Percentiles rank a stretch among this genome's conserved stretches.
Conservation (phyloP, 2,329 filamentous ascomycete species). For the Ascochyta koolunga region DNA sequence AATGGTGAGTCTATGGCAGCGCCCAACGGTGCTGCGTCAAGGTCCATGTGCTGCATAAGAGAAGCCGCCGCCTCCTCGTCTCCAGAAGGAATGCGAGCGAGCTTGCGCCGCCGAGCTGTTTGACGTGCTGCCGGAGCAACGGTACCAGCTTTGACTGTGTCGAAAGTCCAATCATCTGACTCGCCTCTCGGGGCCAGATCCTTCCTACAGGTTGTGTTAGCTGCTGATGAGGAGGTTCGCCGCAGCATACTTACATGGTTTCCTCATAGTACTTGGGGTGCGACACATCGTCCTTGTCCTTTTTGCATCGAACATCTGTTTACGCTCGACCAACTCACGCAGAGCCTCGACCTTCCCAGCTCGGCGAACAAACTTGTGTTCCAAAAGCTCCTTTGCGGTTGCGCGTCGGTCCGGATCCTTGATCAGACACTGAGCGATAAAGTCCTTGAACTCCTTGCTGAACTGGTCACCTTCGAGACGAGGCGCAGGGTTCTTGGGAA, state of each 20-base stretch:
- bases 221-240: background rate
- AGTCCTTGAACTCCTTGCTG: conserved; percentile 92
- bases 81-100: conserved; percentile 53
- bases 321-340: conserved; percentile 83
- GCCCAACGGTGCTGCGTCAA: conserved; percentile 52
- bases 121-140: conserved; percentile 56
- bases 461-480: conserved; percentile 80
- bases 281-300: conserved; percentile 59
- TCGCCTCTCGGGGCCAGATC: conserved; percentile 52
- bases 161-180: conserved; percentile 88
- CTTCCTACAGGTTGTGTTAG: conserved; percentile 21
- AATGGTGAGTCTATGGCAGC: conserved; percentile 45
- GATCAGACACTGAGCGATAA: conserved; percentile 85
- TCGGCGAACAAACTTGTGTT: conserved; percentile 84
- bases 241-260: conserved; percentile 65
- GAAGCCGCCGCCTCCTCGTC: conserved; percentile 41
- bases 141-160: conserved; percentile 80
- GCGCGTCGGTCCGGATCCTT: conserved; percentile 88
- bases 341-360: conserved; percentile 88
- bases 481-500: conserved; percentile 88
- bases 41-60: conserved; percentile 51
- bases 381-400: conserved; percentile 83
- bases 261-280: conserved; percentile 92
- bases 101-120: conserved; percentile 57
- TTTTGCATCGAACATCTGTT: conserved; percentile 82